Percentiles rank a stretch among this genome's conserved stretches.
phyloP scores from a whole-genome alignment of 192 early-diverging fungal species.

The Umbelopsis sp. region DNA sequence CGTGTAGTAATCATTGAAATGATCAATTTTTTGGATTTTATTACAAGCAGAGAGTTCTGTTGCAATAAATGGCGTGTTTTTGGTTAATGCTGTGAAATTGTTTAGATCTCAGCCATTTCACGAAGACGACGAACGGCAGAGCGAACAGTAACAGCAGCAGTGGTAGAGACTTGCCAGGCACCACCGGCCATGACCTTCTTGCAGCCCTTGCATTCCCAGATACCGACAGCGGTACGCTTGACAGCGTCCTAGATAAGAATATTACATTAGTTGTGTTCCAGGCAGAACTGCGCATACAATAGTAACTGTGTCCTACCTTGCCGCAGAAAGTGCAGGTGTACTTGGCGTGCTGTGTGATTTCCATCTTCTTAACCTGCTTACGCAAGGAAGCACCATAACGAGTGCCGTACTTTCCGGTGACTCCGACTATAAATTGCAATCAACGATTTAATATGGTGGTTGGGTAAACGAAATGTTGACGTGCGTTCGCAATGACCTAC shows the following conservation, averaged over 20 bases:
- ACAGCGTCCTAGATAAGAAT: constrained; percentile 73
- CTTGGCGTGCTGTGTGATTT: constrained; percentile 99
- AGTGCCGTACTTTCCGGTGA: constrained; percentile 99
- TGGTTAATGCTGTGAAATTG: background rate
- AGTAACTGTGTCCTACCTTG: constrained; percentile 59
- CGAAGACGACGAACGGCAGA: constrained; percentile 98
- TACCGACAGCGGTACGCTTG: constrained; percentile 93
- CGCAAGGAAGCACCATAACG: constrained; percentile 99
- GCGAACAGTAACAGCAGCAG: constrained; percentile 88
- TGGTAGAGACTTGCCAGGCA: constrained; percentile 94
- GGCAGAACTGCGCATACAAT: background rate
- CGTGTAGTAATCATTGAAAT: background rate
- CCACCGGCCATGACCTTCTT: constrained; percentile 93
- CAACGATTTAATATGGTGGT: background rate
- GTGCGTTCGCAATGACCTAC: background rate
- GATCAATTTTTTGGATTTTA: constrained; percentile 7
- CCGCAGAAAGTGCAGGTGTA: constrained; percentile 99
- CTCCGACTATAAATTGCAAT: constrained; percentile 62
- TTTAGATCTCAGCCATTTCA: constrained; percentile 88
- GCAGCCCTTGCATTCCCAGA: constrained; percentile 98
- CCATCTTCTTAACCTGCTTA: constrained; percentile 98
- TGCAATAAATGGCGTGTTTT: constrained; percentile 13
- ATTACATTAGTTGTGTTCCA: background rate
- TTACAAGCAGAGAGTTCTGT: constrained; percentile 15
- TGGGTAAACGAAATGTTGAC: background rate